These are phyloP conservation scores for Perkinsela sp. DNA, from an alignment of 208 protist genomes.

Conservation along the genomic window DNA sequence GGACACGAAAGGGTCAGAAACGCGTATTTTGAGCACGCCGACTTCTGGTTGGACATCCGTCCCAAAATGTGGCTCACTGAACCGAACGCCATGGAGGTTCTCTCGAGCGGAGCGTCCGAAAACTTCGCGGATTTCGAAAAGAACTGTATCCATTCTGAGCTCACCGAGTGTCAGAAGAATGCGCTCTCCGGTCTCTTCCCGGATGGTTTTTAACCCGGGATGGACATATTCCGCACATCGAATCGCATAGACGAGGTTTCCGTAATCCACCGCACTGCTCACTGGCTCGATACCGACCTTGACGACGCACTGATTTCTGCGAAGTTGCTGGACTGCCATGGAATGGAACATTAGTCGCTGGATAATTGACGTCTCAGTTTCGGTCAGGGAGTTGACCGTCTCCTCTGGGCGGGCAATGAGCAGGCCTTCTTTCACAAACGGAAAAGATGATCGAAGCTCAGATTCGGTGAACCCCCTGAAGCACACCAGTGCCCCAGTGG, in stretches of 20 bases:
- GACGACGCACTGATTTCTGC: neutral
- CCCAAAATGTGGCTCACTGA: too few relatives aligned
- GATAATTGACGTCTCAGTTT: neutral
- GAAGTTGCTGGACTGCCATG: neutral
- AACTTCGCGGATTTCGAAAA: conserved; percentile 1
- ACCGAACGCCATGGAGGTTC: neutral
- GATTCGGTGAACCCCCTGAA: neutral
- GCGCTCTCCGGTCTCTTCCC: neutral
- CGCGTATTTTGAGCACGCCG: conserved; percentile 8
- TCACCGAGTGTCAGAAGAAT: neutral
- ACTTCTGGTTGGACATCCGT: conserved; percentile 76
- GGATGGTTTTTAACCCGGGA: neutral
- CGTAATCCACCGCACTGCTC: neutral
- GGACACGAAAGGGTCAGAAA: conserved; percentile 78
- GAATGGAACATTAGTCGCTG: neutral
- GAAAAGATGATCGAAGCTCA: neutral
- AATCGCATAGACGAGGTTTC: neutral
- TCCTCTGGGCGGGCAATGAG: neutral
- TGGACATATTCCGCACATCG: neutral
- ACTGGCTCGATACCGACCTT: neutral
- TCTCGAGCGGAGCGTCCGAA: neutral
- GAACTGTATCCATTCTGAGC: neutral
- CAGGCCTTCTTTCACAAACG: neutral
- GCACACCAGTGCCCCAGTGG: neutral
- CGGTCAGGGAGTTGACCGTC: neutral